Conservation (phyloP, 2,329 filamentous ascomycete species). For the Trichophyton schoenleinii region DNA sequence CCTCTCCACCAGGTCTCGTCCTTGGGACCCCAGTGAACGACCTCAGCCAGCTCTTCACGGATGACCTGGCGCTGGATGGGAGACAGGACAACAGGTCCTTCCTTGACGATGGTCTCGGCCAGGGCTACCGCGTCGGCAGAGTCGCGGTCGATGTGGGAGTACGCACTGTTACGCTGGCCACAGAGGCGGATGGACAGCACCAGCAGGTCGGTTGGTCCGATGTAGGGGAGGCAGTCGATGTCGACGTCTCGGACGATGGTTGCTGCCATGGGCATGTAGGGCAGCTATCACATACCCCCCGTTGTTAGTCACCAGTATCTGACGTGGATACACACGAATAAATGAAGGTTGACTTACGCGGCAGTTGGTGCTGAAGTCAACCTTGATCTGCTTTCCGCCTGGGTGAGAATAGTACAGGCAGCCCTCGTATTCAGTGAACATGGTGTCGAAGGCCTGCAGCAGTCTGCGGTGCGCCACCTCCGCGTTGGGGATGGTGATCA, state of each 20-base stretch:
- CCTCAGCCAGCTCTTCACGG: neutral
- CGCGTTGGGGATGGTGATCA: conserved; percentile 7
- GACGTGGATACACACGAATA: neutral
- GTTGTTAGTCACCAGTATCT: neutral
- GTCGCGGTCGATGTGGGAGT: neutral
- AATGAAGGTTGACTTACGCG: conserved; percentile 2
- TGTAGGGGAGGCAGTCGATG: conserved; percentile 5
- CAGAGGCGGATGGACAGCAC: conserved; percentile 9
- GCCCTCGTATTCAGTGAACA: conserved; percentile 3
- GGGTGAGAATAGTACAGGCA: conserved; percentile 5
- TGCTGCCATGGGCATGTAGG: conserved; percentile 6
- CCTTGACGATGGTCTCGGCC: neutral
- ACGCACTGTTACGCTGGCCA: conserved; percentile 1
- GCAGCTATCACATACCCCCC: neutral
- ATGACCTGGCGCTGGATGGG: neutral
- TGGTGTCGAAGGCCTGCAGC: conserved; percentile 1
- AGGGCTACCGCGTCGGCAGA: neutral
- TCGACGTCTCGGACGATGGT: conserved; percentile 1
- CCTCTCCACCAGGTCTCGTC: conserved; percentile 1
- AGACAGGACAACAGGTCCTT: neutral
- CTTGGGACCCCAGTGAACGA: neutral
- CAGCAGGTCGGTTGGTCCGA: conserved; percentile 6
- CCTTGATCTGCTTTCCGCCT: conserved; percentile 4
- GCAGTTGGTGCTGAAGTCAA: conserved; percentile 10
- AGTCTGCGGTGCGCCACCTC: conserved; percentile 5